Evolutionary conservation across 2,329 filamentous ascomycete species (phyloP).

Genomic region (Fusarium oxysporum): DNA sequence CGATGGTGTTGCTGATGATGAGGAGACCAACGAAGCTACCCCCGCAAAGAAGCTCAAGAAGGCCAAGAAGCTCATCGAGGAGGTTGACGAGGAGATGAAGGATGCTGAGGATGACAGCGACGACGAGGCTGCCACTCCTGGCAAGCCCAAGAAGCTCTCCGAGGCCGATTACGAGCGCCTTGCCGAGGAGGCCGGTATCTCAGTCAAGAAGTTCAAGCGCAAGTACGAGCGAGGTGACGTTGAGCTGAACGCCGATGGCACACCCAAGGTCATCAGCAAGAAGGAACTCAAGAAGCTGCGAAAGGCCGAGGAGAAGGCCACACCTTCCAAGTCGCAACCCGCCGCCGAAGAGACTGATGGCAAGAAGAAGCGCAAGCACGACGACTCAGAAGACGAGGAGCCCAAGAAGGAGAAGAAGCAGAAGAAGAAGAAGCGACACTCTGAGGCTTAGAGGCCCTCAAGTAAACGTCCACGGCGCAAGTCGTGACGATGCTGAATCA

Average conservation of each 20-base stretch:
- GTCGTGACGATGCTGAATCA: constrained; percentile 38
- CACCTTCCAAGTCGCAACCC: constrained; percentile 57
- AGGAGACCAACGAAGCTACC: constrained; percentile 58
- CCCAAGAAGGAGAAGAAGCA: constrained; percentile 70
- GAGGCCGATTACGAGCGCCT: constrained; percentile 69
- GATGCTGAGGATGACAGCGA: constrained; percentile 57
- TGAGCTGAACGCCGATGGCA: constrained; percentile 72
- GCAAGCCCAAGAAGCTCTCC: constrained; percentile 59
- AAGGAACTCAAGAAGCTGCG: constrained; percentile 80
- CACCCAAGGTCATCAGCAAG: constrained; percentile 76
- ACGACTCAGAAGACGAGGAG: constrained; percentile 72
- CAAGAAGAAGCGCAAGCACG: constrained; percentile 75
- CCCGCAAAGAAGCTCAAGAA: constrained; percentile 52
- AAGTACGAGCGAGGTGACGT: constrained; percentile 83
- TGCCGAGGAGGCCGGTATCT: constrained; percentile 75
- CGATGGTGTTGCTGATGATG: constrained; percentile 80
- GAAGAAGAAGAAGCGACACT: constrained; percentile 62
- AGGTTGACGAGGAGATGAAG: constrained; percentile 58
- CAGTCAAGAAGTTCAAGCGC: constrained; percentile 80
- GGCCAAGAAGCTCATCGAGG: constrained; percentile 57
- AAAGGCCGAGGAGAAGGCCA: constrained; percentile 67
- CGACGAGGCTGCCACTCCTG: constrained; percentile 49
- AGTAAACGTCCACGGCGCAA: constrained; percentile 30
- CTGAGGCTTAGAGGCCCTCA: constrained; percentile 47
- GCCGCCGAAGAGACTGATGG: constrained; percentile 56